These are phyloP conservation scores for Paralagenidium karlingii DNA, from an alignment of 352 stramenopile species.

Conservation along the genomic window DNA sequence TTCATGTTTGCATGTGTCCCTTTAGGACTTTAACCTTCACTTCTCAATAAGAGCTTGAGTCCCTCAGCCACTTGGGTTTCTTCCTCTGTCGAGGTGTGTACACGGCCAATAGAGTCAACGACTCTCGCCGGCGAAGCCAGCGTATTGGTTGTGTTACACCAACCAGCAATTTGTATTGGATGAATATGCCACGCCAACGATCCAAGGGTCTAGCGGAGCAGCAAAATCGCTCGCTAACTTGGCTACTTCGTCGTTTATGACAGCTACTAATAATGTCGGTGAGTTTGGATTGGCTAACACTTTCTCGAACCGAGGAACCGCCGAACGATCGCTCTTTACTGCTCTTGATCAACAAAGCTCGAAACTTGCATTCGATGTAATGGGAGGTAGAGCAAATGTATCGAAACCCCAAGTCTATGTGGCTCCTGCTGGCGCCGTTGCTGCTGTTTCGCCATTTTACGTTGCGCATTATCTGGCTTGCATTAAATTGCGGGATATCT, in stretches of 20 bases:
- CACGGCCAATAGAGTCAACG: no score
- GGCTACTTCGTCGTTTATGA: constrained; percentile 7
- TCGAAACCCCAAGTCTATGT: constrained; percentile 9
- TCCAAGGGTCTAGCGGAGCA: no score
- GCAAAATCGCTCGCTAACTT: constrained; percentile 7
- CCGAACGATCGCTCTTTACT: constrained; percentile 6
- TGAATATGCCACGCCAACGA: constrained; percentile 6
- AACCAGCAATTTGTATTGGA: constrained; percentile 8
- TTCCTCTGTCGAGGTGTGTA: no score
- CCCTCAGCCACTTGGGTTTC: no score
- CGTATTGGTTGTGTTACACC: no score
- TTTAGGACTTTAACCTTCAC: no score
- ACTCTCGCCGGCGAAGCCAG: no score
- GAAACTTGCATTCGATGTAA: constrained; percentile 9
- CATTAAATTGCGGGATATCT: constrained; percentile 10
- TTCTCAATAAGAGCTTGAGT: no score
- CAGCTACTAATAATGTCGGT: constrained; percentile 6
- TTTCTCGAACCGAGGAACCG: constrained; percentile 6
- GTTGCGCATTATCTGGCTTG: constrained; percentile 7
- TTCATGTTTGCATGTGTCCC: no score
- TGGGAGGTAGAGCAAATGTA: constrained; percentile 7
- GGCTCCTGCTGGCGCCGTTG: no score
- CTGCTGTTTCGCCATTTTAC: no score
- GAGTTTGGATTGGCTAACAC: constrained; percentile 9
- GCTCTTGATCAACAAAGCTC: constrained; percentile 7